phyloP scores from a whole-genome alignment of 495 filamentous ascomycete species.

The Lepidopterella palustris region DNA sequence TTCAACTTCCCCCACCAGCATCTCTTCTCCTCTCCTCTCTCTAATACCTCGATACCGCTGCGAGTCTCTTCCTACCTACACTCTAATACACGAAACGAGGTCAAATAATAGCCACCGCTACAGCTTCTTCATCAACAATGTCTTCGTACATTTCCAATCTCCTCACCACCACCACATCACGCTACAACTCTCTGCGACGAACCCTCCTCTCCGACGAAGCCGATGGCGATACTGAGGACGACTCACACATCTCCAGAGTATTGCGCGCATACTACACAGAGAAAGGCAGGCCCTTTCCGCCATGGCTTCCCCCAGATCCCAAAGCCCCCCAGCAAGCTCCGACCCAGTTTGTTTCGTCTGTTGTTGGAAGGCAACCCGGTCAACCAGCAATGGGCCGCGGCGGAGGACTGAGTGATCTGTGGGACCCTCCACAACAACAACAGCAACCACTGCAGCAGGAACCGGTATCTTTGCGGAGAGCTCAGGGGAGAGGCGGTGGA shows the following conservation, averaged over 20 bases:
- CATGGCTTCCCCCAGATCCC: slow-evolving; percentile 85
- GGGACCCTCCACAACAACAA: slow-evolving; percentile 55
- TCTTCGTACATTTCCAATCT: slow-evolving; percentile 73
- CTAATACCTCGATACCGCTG: neutral
- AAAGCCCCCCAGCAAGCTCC: slow-evolving; percentile 56
- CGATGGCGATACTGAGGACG: slow-evolving; percentile 89
- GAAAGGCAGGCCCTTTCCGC: slow-evolving; percentile 73
- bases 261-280: slow-evolving; percentile 93
- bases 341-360: slow-evolving; percentile 37
- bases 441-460: slow-evolving; percentile 43
- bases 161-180: slow-evolving; percentile 70
- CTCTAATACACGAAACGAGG: neutral
- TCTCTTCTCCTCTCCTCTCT: no score
- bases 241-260: slow-evolving; percentile 89
- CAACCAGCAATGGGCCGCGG: slow-evolving; percentile 34
- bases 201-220: slow-evolving; percentile 70
- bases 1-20: no score
- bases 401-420: slow-evolving; percentile 67
- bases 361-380: slow-evolving; percentile 36
- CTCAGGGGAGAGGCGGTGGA: slow-evolving; percentile 24
- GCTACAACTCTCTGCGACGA: slow-evolving; percentile 72
- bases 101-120: no score
- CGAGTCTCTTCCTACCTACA: neutral
- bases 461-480: slow-evolving; percentile 50
- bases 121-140: slow-evolving; percentile 46